Conservation (phyloP, 768 basidiomycete species). For the Pholiota molesta region DNA sequence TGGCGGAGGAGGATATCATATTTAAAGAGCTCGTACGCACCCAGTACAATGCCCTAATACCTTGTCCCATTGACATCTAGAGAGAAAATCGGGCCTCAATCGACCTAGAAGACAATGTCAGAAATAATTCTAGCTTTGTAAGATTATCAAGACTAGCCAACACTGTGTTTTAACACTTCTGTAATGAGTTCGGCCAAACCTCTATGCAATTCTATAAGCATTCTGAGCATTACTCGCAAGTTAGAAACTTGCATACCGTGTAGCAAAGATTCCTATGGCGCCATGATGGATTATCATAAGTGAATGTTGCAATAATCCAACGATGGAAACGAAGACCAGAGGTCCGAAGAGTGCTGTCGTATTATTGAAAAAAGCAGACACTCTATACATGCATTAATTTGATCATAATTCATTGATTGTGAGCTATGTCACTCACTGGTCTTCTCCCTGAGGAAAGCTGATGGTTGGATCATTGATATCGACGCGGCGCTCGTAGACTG, state of each 20-base stretch:
- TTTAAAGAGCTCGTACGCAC: constrained; percentile 32
- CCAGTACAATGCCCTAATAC: constrained; percentile 53
- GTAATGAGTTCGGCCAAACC: constrained; percentile 52
- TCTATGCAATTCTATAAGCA: constrained; percentile 21
- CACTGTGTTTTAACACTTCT: constrained; percentile 54
- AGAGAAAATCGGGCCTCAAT: constrained; percentile 68
- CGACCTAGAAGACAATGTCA: constrained; percentile 36
- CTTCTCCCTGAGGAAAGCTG: constrained; percentile 48
- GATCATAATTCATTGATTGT: neutral
- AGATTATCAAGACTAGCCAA: constrained; percentile 42
- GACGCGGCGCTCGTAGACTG: constrained; percentile 56
- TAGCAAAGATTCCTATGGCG: constrained; percentile 49
- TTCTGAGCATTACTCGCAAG: constrained; percentile 1
- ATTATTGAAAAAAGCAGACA: constrained; percentile 50
- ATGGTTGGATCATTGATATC: constrained; percentile 54
- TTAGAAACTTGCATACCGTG: constrained; percentile 30
- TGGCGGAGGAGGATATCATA: neutral
- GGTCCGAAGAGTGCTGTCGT: constrained; percentile 52
- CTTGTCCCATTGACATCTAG: constrained; percentile 64
- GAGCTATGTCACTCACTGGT: constrained; percentile 42
- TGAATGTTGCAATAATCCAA: constrained; percentile 46
- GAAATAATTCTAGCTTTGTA: neutral
- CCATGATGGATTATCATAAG: constrained; percentile 61
- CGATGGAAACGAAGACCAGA: constrained; percentile 35
- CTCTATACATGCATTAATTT: constrained; percentile 33